Evolutionary conservation across 1,284 basidiomycete genomes (phyloP), one percentile per base, ranked within the genome.

Genomic region (Heterobasidion parviporum): DNA sequence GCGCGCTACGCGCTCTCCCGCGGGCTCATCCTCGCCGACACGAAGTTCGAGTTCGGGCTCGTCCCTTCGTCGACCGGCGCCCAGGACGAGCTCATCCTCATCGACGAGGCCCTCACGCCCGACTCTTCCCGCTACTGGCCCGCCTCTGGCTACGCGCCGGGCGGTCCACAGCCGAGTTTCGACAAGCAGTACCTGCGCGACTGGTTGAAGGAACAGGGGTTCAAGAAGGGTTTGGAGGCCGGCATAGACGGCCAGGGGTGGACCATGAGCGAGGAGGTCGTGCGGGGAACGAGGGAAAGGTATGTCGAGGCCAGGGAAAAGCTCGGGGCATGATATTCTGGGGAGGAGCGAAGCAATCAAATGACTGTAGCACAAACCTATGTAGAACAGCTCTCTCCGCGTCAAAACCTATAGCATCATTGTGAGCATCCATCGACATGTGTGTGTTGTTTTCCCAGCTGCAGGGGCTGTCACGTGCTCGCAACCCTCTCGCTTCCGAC

Each of bases 101-200:
- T 99, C 61, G 97, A 99, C 70, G 96, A 99, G 68, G 85, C 93
- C 15, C 82, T 99, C 54, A 99, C 97, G 0, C 95, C 96, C 6
- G 97, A 99, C 72, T 97, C 94, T 20, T 98, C 94, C 16, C 83
- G 96, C 45, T 99, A 98, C 77, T 99, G 97, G 96, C 87, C 93
- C 1, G 77, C 85, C 0, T 78, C 75, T 12, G 80, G 75, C 2
- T 99, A 97, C 73, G 71, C 74, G 44, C 77, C 83, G 2, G 96
- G 96, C 8, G 76, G 80, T 33, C 74, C 85, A 0, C 96, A 98
- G 72, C 81, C 86, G 18, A 94, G 92, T 65, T 99, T 97, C 65
- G 97, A 99, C 72, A 99, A 99, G 76, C 96, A 99, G 73, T 98
- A 90, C 67, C 74, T 99, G 49, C 78, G 97, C 41, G 94, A 98